These are phyloP conservation scores for Nematodospora anomalae DNA, from an alignment of 1,139 yeast genomes.

Conservation along the genomic window DNA sequence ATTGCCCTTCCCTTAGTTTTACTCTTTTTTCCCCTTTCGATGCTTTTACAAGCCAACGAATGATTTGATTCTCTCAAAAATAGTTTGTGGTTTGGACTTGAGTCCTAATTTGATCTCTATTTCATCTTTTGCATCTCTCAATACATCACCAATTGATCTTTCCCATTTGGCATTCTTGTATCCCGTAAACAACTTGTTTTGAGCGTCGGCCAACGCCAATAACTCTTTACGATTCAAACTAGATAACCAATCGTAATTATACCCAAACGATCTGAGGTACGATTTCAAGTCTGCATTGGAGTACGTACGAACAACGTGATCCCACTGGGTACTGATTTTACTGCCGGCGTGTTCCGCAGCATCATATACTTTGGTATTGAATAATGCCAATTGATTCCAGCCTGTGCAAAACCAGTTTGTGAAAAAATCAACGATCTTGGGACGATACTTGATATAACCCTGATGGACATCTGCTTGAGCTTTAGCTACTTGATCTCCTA, in stretches of 20 bases:
- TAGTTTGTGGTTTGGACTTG: constrained; percentile 14
- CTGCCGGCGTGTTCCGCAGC: constrained; percentile 26
- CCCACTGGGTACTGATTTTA: constrained; percentile 29
- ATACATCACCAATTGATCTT: constrained; percentile 23
- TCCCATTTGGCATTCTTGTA: constrained; percentile 23
- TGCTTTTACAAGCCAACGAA: too few species aligned
- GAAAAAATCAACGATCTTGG: constrained; percentile 6
- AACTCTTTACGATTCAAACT: constrained; percentile 46
- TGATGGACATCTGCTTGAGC: constrained; percentile 12
- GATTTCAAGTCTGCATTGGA: constrained; percentile 52
- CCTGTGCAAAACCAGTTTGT: constrained; percentile 6
- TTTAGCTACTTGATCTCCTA: constrained; percentile 12
- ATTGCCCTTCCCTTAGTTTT: too few species aligned
- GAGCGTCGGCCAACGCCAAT: constrained; percentile 45
- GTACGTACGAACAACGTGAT: constrained; percentile 36
- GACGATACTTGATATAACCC: constrained; percentile 9
- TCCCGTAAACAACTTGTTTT: constrained; percentile 32
- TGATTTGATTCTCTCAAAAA: constrained; percentile 9
- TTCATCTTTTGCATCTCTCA: constrained; percentile 20
- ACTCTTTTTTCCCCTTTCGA: too few species aligned
- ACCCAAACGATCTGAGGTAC: constrained; percentile 55
- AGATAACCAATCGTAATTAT: constrained; percentile 31
- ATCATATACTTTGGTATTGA: constrained; percentile 12
- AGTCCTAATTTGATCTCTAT: constrained; percentile 21
- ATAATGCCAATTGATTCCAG: constrained; percentile 11